Conservation (phyloP, 129 eudicot genomes). For the Artemisia annua region DNA sequence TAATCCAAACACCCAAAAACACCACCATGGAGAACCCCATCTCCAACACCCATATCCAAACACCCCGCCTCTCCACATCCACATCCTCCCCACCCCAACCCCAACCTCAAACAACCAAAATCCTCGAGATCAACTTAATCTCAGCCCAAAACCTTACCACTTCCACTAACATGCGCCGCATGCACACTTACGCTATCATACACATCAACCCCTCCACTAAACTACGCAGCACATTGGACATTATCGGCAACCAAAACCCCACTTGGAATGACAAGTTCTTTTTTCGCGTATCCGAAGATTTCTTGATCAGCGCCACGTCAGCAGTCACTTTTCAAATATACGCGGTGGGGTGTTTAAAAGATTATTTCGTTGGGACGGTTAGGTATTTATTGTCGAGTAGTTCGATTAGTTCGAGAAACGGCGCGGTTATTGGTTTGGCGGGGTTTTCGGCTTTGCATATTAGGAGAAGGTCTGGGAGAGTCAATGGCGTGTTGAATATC, state of each 20-base stretch:
- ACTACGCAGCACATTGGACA: slow-evolving; percentile 76
- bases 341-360: slow-evolving; percentile 71
- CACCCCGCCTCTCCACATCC: no score
- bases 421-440: slow-evolving; percentile 47
- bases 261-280: slow-evolving; percentile 95
- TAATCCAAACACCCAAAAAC: no score
- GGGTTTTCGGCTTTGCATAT: slow-evolving; percentile 73
- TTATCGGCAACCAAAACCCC: slow-evolving; percentile 75
- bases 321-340: slow-evolving; percentile 70
- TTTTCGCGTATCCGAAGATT: slow-evolving; percentile 65
- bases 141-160: slow-evolving; percentile 83
- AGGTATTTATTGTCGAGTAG: slow-evolving; percentile 68
- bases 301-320: slow-evolving; percentile 73
- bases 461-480: slow-evolving; percentile 82
- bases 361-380: slow-evolving; percentile 61
- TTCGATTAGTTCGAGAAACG: slow-evolving; percentile 25
- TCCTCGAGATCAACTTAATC: slow-evolving; percentile 90
- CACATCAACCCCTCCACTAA: slow-evolving; percentile 53
- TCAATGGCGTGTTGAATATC: slow-evolving; percentile 77
- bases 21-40: no score
- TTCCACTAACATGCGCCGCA: slow-evolving; percentile 54
- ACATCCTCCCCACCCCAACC: no score
- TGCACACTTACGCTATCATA: slow-evolving; percentile 80
- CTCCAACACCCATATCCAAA: background rate
- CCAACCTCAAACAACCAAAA: slow-evolving; percentile 27